phyloP scores from a whole-genome alignment of 345 rosid genomes.

The Eucalyptus shirleyi region DNA sequence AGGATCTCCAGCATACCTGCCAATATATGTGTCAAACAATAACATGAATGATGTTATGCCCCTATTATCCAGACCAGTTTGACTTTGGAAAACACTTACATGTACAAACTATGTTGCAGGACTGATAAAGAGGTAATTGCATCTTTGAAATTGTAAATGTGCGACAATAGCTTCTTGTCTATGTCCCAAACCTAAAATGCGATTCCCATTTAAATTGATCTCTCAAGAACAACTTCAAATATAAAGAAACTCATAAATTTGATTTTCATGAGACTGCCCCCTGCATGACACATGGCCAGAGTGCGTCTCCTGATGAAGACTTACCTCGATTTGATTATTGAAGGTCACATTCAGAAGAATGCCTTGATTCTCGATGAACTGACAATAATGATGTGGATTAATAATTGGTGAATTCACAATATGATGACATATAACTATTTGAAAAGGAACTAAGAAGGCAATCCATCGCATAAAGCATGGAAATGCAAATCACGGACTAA shows the following conservation, averaged over 20 bases:
- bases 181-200: constrained; percentile 69
- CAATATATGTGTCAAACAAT: not conserved
- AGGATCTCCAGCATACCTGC: constrained; percentile 78
- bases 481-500: not conserved
- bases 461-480: not conserved
- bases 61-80: not conserved
- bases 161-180: constrained; percentile 49
- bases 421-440: not conserved
- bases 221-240: not conserved
- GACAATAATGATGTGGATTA: not conserved
- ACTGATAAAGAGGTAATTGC: constrained; percentile 59
- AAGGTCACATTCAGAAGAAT: constrained; percentile 60
- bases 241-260: not conserved
- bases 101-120: constrained; percentile 45
- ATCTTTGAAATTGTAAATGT: constrained; percentile 30
- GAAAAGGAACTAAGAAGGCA: not conserved
- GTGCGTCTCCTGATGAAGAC: not conserved
- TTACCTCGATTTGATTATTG: constrained; percentile 74
- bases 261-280: not conserved
- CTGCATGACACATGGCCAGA: not conserved
- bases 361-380: constrained; percentile 74
- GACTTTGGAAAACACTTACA: constrained; percentile 33
- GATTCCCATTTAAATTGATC: not conserved
- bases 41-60: not conserved
- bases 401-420: not conserved